Conservation (phyloP, 306 rosid genomes). For the Psophocarpus tetragonolobus region DNA sequence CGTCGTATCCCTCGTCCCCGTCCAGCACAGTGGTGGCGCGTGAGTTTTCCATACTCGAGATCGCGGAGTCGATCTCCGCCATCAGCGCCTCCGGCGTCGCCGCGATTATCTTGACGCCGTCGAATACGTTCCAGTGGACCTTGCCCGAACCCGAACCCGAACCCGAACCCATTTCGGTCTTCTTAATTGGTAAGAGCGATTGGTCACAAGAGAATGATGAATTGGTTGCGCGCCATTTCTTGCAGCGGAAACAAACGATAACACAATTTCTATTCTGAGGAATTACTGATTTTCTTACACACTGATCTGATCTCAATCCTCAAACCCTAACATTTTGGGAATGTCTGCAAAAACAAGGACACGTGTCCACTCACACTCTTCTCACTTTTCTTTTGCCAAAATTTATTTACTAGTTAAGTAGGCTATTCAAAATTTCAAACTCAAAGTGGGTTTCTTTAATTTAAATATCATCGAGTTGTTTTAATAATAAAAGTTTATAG, state of each 20-base stretch:
- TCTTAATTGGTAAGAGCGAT: neutral
- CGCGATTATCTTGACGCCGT: conserved; percentile 66
- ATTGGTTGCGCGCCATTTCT: neutral
- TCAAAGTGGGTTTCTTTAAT: too few species aligned
- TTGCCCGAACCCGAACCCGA: conserved; percentile 37
- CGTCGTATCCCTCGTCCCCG: conserved; percentile 44
- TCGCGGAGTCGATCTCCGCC: conserved; percentile 82
- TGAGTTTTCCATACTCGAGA: conserved; percentile 66
- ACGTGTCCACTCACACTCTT: neutral
- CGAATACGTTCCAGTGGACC: conserved; percentile 65
- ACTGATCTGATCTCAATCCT: neutral
- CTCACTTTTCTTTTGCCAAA: too few species aligned
- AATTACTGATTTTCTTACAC: neutral
- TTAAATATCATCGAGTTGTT: too few species aligned
- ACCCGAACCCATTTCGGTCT: conserved; percentile 27
- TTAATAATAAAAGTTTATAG: too few species aligned
- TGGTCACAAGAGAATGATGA: neutral
- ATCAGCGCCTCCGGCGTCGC: conserved; percentile 75
- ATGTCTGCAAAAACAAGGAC: neutral
- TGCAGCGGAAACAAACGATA: neutral
- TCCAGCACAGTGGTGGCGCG: conserved; percentile 63
- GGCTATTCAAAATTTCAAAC: too few species aligned
- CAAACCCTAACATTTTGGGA: neutral
- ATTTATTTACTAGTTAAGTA: too few species aligned
- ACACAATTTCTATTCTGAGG: neutral